These are phyloP conservation scores for Xylariomycetidae sp. DNA, from an alignment of 2,329 filamentous ascomycete species.

Conservation along the genomic window DNA sequence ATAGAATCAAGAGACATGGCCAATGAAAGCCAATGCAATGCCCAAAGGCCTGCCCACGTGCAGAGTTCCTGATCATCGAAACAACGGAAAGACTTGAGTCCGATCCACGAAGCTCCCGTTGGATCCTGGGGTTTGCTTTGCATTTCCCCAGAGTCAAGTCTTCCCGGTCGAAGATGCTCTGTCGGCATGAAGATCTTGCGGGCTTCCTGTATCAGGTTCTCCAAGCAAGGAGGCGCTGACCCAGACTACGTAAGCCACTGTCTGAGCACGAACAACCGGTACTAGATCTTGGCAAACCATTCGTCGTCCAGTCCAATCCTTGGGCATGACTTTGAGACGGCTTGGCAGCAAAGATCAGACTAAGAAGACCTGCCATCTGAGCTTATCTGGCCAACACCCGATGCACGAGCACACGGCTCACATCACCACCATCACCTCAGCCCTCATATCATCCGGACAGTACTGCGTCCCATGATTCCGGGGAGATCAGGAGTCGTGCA, in stretches of 20 bases:
- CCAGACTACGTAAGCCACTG: conserved; percentile 10
- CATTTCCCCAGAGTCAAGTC: no score
- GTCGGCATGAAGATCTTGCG: conserved; percentile 15
- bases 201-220: conserved; percentile 13
- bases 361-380: conserved; percentile 8
- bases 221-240: conserved; percentile 5
- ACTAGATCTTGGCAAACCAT: conserved; percentile 9
- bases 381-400: conserved; percentile 1
- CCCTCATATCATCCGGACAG: no score
- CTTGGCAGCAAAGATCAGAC: conserved; percentile 6
- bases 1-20: not conserved
- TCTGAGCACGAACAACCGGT: conserved; percentile 3
- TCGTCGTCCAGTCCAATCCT: not conserved
- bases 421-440: no score
- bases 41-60: no score
- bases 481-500: conserved; percentile 23
- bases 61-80: no score
- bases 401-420: no score
- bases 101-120: no score
- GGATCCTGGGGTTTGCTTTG: no score
- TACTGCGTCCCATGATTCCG: conserved; percentile 12
- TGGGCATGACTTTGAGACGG: not conserved
- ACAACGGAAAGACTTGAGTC: no score
- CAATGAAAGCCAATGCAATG: no score
- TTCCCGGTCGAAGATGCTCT: not conserved